These are phyloP conservation scores for Daldinia decipiens DNA, from an alignment of 495 filamentous ascomycete genomes.

Conservation along the genomic window DNA sequence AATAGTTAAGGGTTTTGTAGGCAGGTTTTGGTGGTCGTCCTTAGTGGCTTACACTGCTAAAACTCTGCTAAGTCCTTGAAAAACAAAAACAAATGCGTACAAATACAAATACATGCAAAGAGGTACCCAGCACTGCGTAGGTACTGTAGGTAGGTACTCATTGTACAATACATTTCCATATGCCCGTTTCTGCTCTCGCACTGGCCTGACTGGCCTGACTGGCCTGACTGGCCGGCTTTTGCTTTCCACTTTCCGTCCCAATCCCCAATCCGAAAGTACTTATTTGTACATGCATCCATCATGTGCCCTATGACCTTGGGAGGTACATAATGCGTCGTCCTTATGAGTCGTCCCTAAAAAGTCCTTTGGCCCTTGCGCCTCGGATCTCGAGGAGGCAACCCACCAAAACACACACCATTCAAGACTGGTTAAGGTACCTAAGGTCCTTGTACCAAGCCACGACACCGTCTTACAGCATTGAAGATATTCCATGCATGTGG, in stretches of 20 bases:
- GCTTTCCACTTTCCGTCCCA: slow-evolving; percentile 1
- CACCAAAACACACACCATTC: slow-evolving; percentile 14
- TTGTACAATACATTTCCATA: slow-evolving; percentile 12
- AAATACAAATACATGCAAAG: not conserved
- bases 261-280: slow-evolving; percentile 2
- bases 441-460: slow-evolving; percentile 1
- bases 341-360: slow-evolving; percentile 2
- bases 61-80: not conserved
- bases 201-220: slow-evolving; percentile 19
- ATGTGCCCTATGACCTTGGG: slow-evolving; percentile 1
- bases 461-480: slow-evolving; percentile 10
- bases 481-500: slow-evolving; percentile 11
- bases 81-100: not conserved
- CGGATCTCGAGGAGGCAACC: slow-evolving; percentile 42
- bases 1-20: slow-evolving; percentile 33
- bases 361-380: slow-evolving; percentile 29
- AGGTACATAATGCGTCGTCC: not conserved
- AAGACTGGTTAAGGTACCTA: not conserved
- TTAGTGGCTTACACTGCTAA: slow-evolving; percentile 18
- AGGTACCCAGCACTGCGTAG: not conserved
- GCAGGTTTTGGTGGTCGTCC: slow-evolving; percentile 26
- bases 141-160: too few relatives aligned
- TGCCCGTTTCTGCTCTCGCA: slow-evolving; percentile 19
- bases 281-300: not conserved
- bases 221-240: slow-evolving; percentile 25